phyloP scores from a whole-genome alignment of 2,329 filamentous ascomycete genomes.

The Beauveria australis region DNA sequence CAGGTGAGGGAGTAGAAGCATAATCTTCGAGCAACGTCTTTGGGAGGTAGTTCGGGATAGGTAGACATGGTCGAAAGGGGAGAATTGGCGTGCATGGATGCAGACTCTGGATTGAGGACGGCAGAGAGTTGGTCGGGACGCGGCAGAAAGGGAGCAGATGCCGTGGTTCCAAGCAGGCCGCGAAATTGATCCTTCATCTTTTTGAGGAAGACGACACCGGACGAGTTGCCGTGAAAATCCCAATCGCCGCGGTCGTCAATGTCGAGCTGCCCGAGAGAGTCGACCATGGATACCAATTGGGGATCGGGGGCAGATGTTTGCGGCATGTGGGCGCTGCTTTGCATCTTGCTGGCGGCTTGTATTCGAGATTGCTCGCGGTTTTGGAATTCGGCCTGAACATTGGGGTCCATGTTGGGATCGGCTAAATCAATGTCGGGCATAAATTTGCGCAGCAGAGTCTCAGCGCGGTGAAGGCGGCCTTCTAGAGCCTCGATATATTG shows the following conservation, averaged over 20 bases:
- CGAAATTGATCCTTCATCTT: slow-evolving; percentile 84
- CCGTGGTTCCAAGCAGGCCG: slow-evolving; percentile 59
- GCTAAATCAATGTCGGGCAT: slow-evolving; percentile 79
- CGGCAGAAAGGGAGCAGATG: slow-evolving; percentile 51
- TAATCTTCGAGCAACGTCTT: slow-evolving; percentile 43
- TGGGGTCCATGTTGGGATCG: slow-evolving; percentile 73
- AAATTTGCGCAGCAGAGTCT: slow-evolving; percentile 68
- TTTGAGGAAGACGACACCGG: slow-evolving; percentile 79
- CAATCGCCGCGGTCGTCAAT: slow-evolving; percentile 85
- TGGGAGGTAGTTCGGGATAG: slow-evolving; percentile 61
- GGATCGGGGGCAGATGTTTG: slow-evolving; percentile 50
- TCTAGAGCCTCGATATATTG: slow-evolving; percentile 91
- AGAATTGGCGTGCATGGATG: slow-evolving; percentile 55
- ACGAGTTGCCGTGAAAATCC: slow-evolving; percentile 93
- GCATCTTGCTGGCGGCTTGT: slow-evolving; percentile 35
- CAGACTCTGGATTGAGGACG: slow-evolving; percentile 58
- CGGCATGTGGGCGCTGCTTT: slow-evolving; percentile 22
- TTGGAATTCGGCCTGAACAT: slow-evolving; percentile 61
- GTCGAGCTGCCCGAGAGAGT: slow-evolving; percentile 83
- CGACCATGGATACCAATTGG: slow-evolving; percentile 88
- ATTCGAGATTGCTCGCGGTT: slow-evolving; percentile 45
- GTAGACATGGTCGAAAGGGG: slow-evolving; percentile 46
- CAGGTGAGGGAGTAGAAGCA: slow-evolving; percentile 49
- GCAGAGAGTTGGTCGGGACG: slow-evolving; percentile 39
- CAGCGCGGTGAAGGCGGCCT: slow-evolving; percentile 71